These are phyloP conservation scores for Mycena olivaceomarginata DNA, from an alignment of 768 basidiomycete genomes.

Conservation along the genomic window DNA sequence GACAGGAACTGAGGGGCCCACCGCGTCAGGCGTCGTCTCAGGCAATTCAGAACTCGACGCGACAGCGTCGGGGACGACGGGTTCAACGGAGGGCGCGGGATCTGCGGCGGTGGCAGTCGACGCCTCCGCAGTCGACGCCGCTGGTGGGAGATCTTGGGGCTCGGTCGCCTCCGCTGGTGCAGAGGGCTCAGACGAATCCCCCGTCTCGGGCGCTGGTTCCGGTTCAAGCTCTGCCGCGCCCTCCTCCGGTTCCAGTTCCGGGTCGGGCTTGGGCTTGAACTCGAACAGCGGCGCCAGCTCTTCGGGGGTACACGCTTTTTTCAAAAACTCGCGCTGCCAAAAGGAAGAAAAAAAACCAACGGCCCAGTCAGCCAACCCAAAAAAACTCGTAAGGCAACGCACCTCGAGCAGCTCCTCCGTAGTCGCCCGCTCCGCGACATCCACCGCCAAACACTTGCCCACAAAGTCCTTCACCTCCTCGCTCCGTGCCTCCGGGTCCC, in stretches of 20 bases:
- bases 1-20: too few species aligned
- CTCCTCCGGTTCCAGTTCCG: background rate
- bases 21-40: too few species aligned
- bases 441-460: constrained; percentile 85
- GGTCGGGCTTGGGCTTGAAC: constrained; percentile 38
- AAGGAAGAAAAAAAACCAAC: background rate
- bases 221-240: background rate
- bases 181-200: background rate
- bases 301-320: constrained; percentile 74
- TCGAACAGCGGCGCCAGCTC: constrained; percentile 78
- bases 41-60: too few species aligned
- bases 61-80: too few species aligned
- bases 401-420: constrained; percentile 74
- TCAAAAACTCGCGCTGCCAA: constrained; percentile 81
- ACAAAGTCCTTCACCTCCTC: constrained; percentile 85
- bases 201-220: background rate
- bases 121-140: too few species aligned
- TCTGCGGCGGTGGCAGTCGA: too few species aligned
- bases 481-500: constrained; percentile 74
- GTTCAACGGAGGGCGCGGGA: too few species aligned
- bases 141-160: too few species aligned
- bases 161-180: background rate
- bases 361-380: background rate
- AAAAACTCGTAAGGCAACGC: background rate
- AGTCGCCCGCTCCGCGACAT: constrained; percentile 84